phyloP scores from a whole-genome alignment of 768 basidiomycete species.

The Boletus vermiculosoides region DNA sequence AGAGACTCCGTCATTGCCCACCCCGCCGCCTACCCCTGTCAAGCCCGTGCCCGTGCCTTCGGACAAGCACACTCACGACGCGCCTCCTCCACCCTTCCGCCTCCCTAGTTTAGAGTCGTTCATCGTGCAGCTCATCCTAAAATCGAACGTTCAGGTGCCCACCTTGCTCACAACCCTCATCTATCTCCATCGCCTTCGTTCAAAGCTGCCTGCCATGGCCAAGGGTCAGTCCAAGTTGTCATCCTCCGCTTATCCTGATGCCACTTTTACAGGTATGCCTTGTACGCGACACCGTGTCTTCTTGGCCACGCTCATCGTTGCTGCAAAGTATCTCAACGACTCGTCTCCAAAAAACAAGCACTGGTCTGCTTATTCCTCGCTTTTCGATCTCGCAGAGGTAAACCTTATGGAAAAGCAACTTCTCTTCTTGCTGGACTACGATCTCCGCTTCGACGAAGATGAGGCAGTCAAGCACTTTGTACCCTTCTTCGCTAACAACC shows the following conservation, averaged over 20 bases:
- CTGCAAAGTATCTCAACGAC: slow-evolving; percentile 97
- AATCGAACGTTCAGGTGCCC: slow-evolving; percentile 85
- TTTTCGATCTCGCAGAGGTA: slow-evolving; percentile 78
- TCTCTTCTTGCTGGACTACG: slow-evolving; percentile 87
- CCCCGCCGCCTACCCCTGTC: slow-evolving; percentile 69
- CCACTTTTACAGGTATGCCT: slow-evolving; percentile 53
- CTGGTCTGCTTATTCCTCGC: slow-evolving; percentile 77
- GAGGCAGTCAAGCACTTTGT: slow-evolving; percentile 73
- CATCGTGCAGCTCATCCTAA: slow-evolving; percentile 74
- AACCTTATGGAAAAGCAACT: slow-evolving; percentile 98
- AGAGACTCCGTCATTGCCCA: slow-evolving; percentile 43
- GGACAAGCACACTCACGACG: slow-evolving; percentile 31
- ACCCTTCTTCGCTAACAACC: slow-evolving; percentile 52
- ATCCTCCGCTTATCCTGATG: slow-evolving; percentile 7
- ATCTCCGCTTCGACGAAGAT: slow-evolving; percentile 84
- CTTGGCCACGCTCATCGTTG: slow-evolving; percentile 91
- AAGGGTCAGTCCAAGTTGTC: slow-evolving; percentile 58
- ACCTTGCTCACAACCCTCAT: slow-evolving; percentile 89
- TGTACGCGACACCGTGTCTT: slow-evolving; percentile 96
- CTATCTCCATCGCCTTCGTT: slow-evolving; percentile 84
- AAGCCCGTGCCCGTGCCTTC: slow-evolving; percentile 39
- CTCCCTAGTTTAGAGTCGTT: slow-evolving; percentile 79
- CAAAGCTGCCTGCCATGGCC: slow-evolving; percentile 76
- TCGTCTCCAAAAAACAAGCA: slow-evolving; percentile 94
- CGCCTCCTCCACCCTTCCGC: slow-evolving; percentile 22